These are phyloP conservation scores for Agaricales sp. DNA, from an alignment of 1,284 basidiomycete species.

Conservation along the genomic window DNA sequence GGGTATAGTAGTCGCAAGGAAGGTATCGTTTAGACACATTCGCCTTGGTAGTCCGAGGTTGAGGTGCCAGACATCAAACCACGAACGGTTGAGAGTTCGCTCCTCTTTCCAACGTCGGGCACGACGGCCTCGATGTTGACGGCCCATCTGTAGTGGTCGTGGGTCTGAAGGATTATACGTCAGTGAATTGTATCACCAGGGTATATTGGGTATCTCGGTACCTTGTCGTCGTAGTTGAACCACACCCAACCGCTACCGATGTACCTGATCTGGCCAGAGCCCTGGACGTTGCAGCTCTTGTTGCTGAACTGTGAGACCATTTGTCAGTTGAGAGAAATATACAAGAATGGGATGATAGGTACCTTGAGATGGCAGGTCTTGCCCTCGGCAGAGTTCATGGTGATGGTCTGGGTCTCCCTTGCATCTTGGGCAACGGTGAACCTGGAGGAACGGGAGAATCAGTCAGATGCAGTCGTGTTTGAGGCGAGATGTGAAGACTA, in stretches of 20 bases:
- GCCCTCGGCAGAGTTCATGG: conserved; percentile 5
- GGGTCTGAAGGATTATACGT: neutral
- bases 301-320: conserved; percentile 10
- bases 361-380: conserved; percentile 6
- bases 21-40: too few relatives aligned
- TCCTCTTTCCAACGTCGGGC: neutral
- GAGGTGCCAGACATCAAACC: neutral
- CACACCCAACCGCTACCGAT: conserved; percentile 18
- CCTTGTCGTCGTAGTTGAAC: conserved; percentile 18
- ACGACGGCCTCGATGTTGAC: neutral
- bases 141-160: neutral
- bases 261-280: conserved; percentile 13
- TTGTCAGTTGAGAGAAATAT: neutral
- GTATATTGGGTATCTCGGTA: too few relatives aligned
- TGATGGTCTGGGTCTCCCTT: conserved; percentile 7
- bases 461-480: neutral
- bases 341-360: too few relatives aligned
- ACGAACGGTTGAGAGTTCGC: neutral
- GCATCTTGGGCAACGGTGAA: neutral
- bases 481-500: neutral
- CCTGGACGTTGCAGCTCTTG: conserved; percentile 15
- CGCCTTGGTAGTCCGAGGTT: neutral
- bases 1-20: too few relatives aligned
- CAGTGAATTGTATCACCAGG: neutral
- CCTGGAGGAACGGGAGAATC: neutral